phyloP scores from a whole-genome alignment of 2,329 filamentous ascomycete genomes.

The Diplodia intermedia region DNA sequence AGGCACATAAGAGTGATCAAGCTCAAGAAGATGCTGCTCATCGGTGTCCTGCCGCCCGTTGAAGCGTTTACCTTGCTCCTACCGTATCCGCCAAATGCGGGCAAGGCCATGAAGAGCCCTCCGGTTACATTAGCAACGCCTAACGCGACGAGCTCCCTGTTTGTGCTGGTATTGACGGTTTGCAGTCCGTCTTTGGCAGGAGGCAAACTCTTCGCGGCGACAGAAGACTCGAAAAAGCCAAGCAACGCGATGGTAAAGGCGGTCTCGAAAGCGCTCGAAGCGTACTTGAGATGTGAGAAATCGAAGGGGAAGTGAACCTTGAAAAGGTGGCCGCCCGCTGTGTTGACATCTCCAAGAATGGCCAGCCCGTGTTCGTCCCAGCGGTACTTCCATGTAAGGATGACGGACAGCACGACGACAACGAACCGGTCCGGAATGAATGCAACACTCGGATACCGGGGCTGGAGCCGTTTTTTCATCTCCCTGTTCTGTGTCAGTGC shows the following conservation, averaged over 20 bases:
- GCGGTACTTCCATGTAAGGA: slow-evolving; percentile 75
- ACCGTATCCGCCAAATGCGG: slow-evolving; percentile 94
- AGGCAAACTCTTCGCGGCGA: slow-evolving; percentile 85
- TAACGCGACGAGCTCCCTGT: slow-evolving; percentile 90
- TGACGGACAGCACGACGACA: slow-evolving; percentile 83
- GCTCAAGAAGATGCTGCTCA: slow-evolving; percentile 89
- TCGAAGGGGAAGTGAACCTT: slow-evolving; percentile 87
- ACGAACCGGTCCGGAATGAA: slow-evolving; percentile 92
- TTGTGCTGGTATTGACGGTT: slow-evolving; percentile 83
- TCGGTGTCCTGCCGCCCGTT: slow-evolving; percentile 89
- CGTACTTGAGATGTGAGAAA: slow-evolving; percentile 76
- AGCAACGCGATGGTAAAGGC: slow-evolving; percentile 92
- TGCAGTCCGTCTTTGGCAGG: slow-evolving; percentile 64
- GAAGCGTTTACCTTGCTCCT: slow-evolving; percentile 93
- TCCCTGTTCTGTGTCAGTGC: slow-evolving; percentile 61
- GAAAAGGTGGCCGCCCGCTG: slow-evolving; percentile 73
- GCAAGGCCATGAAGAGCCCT: slow-evolving; percentile 88
- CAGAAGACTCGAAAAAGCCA: slow-evolving; percentile 98
- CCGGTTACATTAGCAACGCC: slow-evolving; percentile 91
- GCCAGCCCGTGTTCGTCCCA: slow-evolving; percentile 84
- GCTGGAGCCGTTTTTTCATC: slow-evolving; percentile 80
- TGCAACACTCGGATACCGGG: slow-evolving; percentile 78
- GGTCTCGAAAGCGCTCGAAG: slow-evolving; percentile 85
- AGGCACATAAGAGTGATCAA: slow-evolving; percentile 82
- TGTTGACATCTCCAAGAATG: slow-evolving; percentile 81